Conservation (phyloP, 306 rosid genomes). For the Gynostemma pentaphyllum region DNA sequence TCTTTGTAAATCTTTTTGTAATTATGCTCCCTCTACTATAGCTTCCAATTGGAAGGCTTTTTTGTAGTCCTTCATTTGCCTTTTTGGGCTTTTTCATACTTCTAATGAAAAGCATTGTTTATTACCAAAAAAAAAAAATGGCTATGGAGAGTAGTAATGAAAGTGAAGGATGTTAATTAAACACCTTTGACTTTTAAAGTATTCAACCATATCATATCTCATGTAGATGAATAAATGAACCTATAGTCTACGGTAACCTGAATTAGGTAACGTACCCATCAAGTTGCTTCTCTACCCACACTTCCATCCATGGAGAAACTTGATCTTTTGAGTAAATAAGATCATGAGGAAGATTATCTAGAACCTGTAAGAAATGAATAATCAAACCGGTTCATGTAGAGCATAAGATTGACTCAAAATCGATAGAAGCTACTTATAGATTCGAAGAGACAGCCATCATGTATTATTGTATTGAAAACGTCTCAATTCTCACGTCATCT, state of each 20-base stretch:
- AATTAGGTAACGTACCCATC: slow-evolving; percentile 38
- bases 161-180: not conserved
- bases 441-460: not conserved
- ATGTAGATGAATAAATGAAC: not conserved
- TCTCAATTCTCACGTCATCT: not conserved
- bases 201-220: not conserved
- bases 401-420: not conserved
- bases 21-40: too few relatives aligned
- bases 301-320: slow-evolving; percentile 86
- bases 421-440: not conserved
- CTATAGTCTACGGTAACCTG: not conserved
- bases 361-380: slow-evolving; percentile 45
- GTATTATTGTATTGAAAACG: not conserved
- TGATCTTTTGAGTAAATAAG: slow-evolving; percentile 76
- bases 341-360: slow-evolving; percentile 98
- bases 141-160: not conserved
- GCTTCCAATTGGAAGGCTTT: too few relatives aligned
- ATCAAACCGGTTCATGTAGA: not conserved
- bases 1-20: too few relatives aligned
- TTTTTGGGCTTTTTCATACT: too few relatives aligned
- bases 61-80: too few relatives aligned
- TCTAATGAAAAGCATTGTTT: too few relatives aligned
- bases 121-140: too few relatives aligned
- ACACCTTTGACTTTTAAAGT: not conserved
- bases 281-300: slow-evolving; percentile 67